Conservation (phyloP, 306 rosid genomes). For the Cucumis melo region DNA sequence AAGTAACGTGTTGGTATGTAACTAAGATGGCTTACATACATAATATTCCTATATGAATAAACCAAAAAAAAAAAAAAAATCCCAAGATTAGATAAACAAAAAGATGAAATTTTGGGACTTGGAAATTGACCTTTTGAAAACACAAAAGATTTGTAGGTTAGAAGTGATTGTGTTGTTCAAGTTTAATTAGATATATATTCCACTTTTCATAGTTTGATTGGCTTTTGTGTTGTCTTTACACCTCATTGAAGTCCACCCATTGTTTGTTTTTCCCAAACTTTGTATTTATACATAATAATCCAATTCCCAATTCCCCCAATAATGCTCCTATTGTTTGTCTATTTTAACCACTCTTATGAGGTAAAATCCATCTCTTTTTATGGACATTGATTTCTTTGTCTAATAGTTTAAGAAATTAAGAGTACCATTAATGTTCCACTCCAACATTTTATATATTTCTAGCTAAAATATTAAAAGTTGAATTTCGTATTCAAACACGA, state of each 20-base stretch:
- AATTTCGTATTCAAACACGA: too few species aligned
- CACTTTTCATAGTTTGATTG: neutral
- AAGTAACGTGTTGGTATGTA: slow-evolving; percentile 4
- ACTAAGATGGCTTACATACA: neutral
- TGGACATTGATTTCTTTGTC: neutral
- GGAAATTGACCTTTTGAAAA: neutral
- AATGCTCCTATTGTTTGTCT: neutral
- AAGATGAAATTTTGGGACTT: neutral
- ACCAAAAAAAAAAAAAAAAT: too few species aligned
- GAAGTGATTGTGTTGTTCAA: neutral
- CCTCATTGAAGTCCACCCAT: neutral
- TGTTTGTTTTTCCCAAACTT: neutral
- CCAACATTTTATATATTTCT: too few species aligned
- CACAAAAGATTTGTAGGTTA: neutral
- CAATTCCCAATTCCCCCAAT: neutral
- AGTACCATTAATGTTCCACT: too few species aligned
- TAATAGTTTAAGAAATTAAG: too few species aligned
- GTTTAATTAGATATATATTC: neutral
- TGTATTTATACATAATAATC: neutral
- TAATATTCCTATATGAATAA: neutral
- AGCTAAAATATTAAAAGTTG: too few species aligned
- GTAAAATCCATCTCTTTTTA: neutral
- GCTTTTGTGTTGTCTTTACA: neutral
- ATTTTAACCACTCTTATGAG: neutral
- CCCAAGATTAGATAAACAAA: neutral